These are phyloP conservation scores for Geranium incanum DNA, from an alignment of 441 rosid genomes.

Conservation along the genomic window DNA sequence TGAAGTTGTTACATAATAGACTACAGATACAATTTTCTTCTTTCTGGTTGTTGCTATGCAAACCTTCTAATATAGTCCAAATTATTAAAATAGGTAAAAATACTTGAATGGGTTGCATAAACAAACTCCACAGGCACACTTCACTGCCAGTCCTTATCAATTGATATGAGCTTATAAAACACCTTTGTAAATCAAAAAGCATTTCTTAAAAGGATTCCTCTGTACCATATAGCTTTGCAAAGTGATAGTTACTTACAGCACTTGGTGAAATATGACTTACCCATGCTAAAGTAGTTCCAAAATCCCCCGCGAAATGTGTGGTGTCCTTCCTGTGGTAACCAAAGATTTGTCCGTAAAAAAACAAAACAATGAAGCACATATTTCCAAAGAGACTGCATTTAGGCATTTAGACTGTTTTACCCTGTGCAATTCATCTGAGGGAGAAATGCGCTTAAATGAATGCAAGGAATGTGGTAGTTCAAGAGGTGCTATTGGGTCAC, in stretches of 20 bases:
- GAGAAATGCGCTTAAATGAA: conserved; percentile 64
- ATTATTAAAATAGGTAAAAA: not conserved
- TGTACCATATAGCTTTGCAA: not conserved
- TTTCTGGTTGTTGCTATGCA: not conserved
- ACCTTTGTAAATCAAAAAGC: not conserved
- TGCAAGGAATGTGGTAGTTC: conserved; percentile 91
- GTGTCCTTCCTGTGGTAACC: conserved; percentile 32
- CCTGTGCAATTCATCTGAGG: not conserved
- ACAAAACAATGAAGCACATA: conserved; percentile 8
- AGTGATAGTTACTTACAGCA: not conserved
- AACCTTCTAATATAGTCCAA: not conserved
- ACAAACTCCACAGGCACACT: not conserved
- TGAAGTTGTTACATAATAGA: conserved; percentile 1
- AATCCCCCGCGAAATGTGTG: conserved; percentile 51
- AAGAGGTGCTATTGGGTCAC: conserved; percentile 87
- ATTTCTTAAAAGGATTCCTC: not conserved
- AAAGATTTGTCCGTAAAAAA: conserved; percentile 12
- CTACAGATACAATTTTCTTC: not conserved
- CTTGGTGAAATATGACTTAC: conserved; percentile 20
- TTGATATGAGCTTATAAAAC: not conserved
- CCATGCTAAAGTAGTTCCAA: conserved; percentile 57
- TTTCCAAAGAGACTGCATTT: not conserved
- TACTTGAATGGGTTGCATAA: not conserved
- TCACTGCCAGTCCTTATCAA: not conserved
- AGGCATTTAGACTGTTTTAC: not conserved